Base-by-base conservation (phyloP, 306 rosid species). In the Rosa lucieae region DNA sequence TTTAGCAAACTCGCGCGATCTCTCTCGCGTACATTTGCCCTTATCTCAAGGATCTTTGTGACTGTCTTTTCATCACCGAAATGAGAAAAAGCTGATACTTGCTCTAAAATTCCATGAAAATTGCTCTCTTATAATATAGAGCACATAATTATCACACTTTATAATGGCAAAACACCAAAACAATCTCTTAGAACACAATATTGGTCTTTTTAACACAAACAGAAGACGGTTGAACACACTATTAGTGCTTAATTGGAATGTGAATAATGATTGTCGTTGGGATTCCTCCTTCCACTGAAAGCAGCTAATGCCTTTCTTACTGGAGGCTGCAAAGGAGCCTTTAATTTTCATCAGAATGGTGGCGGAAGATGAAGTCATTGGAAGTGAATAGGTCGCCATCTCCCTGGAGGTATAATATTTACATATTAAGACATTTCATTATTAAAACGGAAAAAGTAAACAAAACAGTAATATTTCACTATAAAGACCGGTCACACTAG, bases 201-300 rank as follows among this genome's bases (percentile, higher is more conserved):
- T 23, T 7, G 4, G 67, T 26, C 39, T n/a, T 26, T 32, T 0
- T 4, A 77, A 26, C 18, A 29, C n/a, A 73, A 49, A 37, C 29
- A 23, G 5, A 6, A 11, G 26, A 29, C 8, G n/a, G 10, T n/a
- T 39, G 68, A 53, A 49, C 18, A 49, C 43, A 7, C 67, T 76
- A 88, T 78, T 86, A 86, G 13, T 48, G 93, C 88, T 77, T 90
- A 29, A 29, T 29, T 90, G 4, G 97, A 69, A 76, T 93, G 92
- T 44, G 96, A 83, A 88, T 70, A 93, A 80, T 93, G 98, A 78
- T 91, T 93, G 85, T 96, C 99, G 23, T 96, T 96, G 20, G 97
- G 99, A 87, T 96, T 93, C 83, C 99, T 91, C 89, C 68, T 91
- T 62, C 96, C 96, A 65, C 94, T 46, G 76, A 91, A 93, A 73